Percentiles rank a stretch among this genome's conserved stretches.
phyloP scores from a whole-genome alignment of 192 early-diverging fungal genomes.

The Backusella circina region DNA sequence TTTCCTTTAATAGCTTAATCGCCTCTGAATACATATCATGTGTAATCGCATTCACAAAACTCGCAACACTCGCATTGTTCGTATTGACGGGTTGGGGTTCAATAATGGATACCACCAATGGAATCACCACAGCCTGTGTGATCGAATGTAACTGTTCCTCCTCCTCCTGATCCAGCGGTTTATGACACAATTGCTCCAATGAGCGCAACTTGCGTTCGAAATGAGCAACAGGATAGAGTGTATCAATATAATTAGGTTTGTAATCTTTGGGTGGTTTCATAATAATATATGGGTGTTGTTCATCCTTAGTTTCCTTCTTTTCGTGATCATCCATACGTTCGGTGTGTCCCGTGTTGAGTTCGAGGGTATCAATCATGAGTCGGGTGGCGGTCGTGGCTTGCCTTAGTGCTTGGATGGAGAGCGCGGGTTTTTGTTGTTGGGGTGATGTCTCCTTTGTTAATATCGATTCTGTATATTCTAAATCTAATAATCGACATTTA shows the following conservation, averaged over 20 bases:
- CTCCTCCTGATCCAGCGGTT: constrained; percentile 6
- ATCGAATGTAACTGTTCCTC: not conserved
- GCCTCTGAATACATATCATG: constrained; percentile 34
- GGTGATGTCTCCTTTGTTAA: not conserved
- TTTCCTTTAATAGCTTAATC: constrained; percentile 17
- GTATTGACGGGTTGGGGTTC: not conserved
- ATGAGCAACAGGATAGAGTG: constrained; percentile 25
- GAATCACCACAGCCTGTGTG: constrained; percentile 6
- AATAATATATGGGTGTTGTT: not conserved
- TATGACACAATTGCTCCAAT: constrained; percentile 28
- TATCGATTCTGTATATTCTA: constrained; percentile 38
- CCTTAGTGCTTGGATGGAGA: constrained; percentile 21
- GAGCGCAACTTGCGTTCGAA: constrained; percentile 31
- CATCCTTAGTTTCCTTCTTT: not conserved
- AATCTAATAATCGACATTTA: constrained; percentile 41
- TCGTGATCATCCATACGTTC: not conserved
- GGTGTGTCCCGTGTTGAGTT: constrained; percentile 8
- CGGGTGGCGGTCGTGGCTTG: constrained; percentile 20
- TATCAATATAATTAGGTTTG: constrained; percentile 27
- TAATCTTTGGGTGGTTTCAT: constrained; percentile 10
- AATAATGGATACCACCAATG: constrained; percentile 20
- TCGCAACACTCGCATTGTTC: not conserved
- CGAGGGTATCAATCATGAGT: constrained; percentile 28
- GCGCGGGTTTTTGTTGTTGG: constrained; percentile 5
- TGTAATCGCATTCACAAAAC: constrained; percentile 3